phyloP scores from a whole-genome alignment of 2,329 filamentous ascomycete species.

The Diplocarpon mali region DNA sequence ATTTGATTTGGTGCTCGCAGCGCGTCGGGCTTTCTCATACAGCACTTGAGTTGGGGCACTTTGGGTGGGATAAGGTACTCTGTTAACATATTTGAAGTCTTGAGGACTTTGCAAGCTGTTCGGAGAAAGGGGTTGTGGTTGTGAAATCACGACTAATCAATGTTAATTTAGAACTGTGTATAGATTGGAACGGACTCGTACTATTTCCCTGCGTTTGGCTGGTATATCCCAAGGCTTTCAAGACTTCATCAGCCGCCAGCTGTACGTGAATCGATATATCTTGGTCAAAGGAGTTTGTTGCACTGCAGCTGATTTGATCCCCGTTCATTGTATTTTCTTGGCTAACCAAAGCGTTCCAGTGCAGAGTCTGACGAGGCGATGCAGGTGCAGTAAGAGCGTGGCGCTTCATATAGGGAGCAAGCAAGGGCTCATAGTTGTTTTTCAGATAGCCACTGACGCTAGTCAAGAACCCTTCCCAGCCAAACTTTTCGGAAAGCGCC shows the following conservation, averaged over 20 bases:
- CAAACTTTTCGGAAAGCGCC: constrained; percentile 45
- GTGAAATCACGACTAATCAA: not conserved
- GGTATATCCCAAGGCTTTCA: constrained; percentile 1
- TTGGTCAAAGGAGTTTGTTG: not conserved
- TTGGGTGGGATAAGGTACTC: constrained; percentile 18
- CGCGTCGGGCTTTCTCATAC: constrained; percentile 45
- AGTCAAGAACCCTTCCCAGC: constrained; percentile 52
- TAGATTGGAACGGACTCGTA: not conserved
- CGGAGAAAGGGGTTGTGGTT: not conserved
- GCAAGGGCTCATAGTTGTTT: constrained; percentile 43
- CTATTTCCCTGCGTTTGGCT: not conserved
- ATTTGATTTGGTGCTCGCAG: constrained; percentile 43
- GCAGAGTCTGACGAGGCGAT: constrained; percentile 5
- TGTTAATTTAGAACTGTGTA: not conserved
- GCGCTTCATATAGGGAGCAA: constrained; percentile 33
- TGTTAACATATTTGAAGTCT: not conserved
- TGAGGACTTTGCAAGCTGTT: not conserved
- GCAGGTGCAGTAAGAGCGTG: constrained; percentile 22
- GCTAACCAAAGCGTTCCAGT: not conserved
- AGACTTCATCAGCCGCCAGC: constrained; percentile 2
- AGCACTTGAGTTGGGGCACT: constrained; percentile 41
- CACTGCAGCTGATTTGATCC: not conserved
- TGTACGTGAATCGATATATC: constrained; percentile 5
- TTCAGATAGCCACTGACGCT: constrained; percentile 47
- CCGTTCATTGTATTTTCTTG: not conserved